Base-by-base conservation (phyloP, 2,329 filamentous ascomycete species). In the Aspergillus hortae region DNA sequence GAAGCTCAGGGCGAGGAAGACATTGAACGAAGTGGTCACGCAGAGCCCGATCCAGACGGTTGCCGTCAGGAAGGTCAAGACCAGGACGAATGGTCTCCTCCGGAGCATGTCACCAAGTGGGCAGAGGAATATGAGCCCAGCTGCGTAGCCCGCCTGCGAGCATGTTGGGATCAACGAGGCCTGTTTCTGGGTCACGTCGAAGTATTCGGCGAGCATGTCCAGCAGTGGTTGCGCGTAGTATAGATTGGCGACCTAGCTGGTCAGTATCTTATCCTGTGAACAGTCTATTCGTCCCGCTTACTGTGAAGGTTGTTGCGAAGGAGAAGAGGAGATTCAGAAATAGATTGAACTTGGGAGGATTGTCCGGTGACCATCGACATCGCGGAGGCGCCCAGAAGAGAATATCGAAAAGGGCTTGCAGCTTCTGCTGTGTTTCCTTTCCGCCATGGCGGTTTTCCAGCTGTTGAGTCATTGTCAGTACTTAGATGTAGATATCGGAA, bases 161-260 rank as follows among this genome's bases (percentile, higher is more conserved):
- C 91, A 73, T 0, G 89, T 92, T 1, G 89, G 88, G 21, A 92
- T 84, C 38, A 82, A 70, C 4, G 81, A 77, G 0, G 88, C 83
- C 49, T 80, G 76, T 61, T 90, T 87, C 62, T 90, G 87, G 7
- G 78, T 79, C 44, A 92, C 85, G 48, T 79, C 63, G 63, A 94
- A 92, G 14, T 88, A 85, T 9, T 77, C 67, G 0, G 89, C 88
- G 38, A 94, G 78, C 46, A 88, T 82, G 63, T 91, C 90, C 21
- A 92, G 74, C 44, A 92, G 88, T 0, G 89, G 88, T 61, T 92
- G 88, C 53, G 82, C 89, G 69, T 92, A 91, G 72, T 92, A 92
- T 3, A 92, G 74, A 60, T 92, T 92, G 15, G 88, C 88, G 6
- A 42, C 40, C 40, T 42, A 21, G 11, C 4, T 4, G 40, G 19